These are phyloP conservation scores for Nicotiana rustica DNA, from an alignment of 305 asterid genomes.

Conservation along the genomic window DNA sequence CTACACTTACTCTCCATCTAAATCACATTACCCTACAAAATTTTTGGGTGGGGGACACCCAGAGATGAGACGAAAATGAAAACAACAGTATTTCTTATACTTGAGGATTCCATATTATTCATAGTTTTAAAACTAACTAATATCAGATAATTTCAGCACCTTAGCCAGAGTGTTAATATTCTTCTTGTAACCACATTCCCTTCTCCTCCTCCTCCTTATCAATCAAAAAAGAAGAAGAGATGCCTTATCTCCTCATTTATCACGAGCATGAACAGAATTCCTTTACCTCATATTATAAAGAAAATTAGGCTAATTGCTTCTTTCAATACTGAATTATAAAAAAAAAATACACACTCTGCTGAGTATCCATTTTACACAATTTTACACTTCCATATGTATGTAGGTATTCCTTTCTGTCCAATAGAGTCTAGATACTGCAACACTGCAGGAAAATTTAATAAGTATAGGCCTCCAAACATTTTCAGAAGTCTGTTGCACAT, in stretches of 20 bases:
- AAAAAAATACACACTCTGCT: neutral
- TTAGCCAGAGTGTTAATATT: neutral
- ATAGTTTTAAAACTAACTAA: neutral
- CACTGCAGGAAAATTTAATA: neutral
- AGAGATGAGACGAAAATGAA: neutral
- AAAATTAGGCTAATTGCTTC: neutral
- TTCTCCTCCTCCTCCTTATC: neutral
- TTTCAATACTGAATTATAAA: neutral
- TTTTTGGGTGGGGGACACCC: neutral
- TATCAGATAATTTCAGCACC: neutral
- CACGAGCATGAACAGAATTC: neutral
- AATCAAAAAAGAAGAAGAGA: neutral
- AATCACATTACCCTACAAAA: neutral
- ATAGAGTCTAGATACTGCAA: neutral
- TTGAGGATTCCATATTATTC: neutral
- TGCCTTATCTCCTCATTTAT: neutral
- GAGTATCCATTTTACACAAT: neutral
- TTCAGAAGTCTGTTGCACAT: neutral
- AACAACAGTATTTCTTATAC: slow-evolving; percentile 27
- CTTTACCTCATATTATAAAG: neutral
- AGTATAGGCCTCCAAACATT: neutral
- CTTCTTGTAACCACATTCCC: neutral
- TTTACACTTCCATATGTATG: neutral
- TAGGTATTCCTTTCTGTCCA: neutral
- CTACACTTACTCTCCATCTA: neutral